A percentile compares a stretch with the other conserved stretches of the same genome.
phyloP scores from a whole-genome alignment of 345 rosid species.

The Brassica juncea region DNA sequence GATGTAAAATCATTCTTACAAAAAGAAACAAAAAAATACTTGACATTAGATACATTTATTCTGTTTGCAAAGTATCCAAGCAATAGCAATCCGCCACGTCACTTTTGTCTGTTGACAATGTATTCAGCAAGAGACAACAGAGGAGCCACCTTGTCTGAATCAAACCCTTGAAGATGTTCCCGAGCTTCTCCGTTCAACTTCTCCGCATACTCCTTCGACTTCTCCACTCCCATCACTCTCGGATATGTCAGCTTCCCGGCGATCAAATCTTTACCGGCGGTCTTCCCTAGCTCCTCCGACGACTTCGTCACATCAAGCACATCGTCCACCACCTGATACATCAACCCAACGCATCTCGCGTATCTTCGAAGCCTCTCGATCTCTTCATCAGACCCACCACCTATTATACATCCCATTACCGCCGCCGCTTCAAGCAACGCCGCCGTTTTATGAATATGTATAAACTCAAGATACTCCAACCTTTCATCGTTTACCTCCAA shows the following conservation, averaged over 20 bases:
- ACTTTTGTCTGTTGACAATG: slow-evolving; percentile 35
- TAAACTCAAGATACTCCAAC: slow-evolving; percentile 57
- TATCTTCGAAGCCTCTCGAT: slow-evolving; percentile 61
- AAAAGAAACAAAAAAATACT: no score
- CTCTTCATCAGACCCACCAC: slow-evolving; percentile 58
- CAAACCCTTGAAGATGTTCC: slow-evolving; percentile 50
- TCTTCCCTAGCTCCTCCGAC: slow-evolving; percentile 64
- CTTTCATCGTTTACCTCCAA: slow-evolving; percentile 29
- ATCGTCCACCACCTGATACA: slow-evolving; percentile 80
- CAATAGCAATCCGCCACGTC: not conserved
- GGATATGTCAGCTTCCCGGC: slow-evolving; percentile 68
- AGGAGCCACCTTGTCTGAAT: slow-evolving; percentile 56
- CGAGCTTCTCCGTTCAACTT: slow-evolving; percentile 54
- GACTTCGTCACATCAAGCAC: slow-evolving; percentile 78
- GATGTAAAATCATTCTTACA: no score
- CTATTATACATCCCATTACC: slow-evolving; percentile 62
- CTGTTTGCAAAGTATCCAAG: no score
- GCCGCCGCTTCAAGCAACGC: slow-evolving; percentile 58
- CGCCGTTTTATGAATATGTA: slow-evolving; percentile 68
- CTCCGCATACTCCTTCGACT: slow-evolving; percentile 51
- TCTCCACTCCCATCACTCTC: slow-evolving; percentile 59
- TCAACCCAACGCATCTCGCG: slow-evolving; percentile 59
- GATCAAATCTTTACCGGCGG: slow-evolving; percentile 73
- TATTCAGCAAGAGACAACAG: slow-evolving; percentile 63
- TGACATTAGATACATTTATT: no score